Conservation (phyloP, 108 stramenopile species). For the Pseudonitzschia multistriata region DNA sequence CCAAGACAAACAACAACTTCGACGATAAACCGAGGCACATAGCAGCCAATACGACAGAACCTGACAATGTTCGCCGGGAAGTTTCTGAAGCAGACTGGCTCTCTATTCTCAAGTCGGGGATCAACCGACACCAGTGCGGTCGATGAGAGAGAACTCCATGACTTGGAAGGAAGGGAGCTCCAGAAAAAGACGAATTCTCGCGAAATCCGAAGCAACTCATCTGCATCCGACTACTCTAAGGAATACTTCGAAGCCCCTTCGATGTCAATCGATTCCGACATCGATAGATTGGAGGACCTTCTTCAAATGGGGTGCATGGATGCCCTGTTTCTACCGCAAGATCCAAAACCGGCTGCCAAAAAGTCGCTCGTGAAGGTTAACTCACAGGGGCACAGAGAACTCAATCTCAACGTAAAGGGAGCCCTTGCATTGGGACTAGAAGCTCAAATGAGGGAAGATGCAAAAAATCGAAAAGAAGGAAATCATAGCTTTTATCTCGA, state of each 20-base stretch:
- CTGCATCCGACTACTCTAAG: slow-evolving; percentile 7
- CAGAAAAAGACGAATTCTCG: no score
- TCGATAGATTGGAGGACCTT: slow-evolving; percentile 10
- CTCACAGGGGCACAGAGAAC: slow-evolving; percentile 9
- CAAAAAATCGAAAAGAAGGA: not conserved
- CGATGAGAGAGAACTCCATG: not conserved
- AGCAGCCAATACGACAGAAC: not conserved
- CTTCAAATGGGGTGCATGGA: slow-evolving; percentile 36
- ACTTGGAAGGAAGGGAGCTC: not conserved
- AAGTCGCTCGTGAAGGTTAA: slow-evolving; percentile 7
- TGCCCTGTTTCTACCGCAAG: slow-evolving; percentile 14
- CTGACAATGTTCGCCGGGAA: not conserved
- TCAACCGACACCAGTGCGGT: not conserved
- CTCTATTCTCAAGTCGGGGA: not conserved
- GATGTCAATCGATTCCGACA: not conserved
- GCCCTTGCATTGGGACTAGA: slow-evolving; percentile 7
- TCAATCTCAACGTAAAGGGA: slow-evolving; percentile 9
- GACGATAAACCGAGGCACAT: not conserved
- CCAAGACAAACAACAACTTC: no score
- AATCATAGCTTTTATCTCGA: not conserved
- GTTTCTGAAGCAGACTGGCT: not conserved
- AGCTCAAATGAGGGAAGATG: slow-evolving; percentile 11
- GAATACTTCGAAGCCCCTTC: not conserved
- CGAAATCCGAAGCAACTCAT: no score
- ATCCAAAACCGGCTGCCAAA: not conserved